These are phyloP conservation scores for Penicillium waksmanii DNA, from an alignment of 495 filamentous ascomycete species.

Conservation along the genomic window DNA sequence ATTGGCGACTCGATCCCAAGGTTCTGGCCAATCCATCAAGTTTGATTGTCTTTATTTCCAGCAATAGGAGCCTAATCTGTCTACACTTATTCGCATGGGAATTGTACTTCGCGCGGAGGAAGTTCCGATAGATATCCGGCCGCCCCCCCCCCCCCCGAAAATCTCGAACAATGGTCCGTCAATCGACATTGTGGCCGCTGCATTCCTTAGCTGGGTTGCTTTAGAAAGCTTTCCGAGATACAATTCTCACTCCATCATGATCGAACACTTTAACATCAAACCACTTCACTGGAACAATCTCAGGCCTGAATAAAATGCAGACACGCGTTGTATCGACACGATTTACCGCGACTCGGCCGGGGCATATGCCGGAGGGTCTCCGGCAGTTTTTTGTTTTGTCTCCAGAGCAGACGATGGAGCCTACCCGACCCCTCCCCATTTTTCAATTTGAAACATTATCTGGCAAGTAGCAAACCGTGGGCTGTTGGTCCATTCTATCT, in stretches of 20 bases:
- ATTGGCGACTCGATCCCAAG: slow-evolving; percentile 2
- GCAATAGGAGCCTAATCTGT: background rate
- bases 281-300: too few relatives aligned
- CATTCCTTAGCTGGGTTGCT: background rate
- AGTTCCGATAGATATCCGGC: background rate
- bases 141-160: too few relatives aligned
- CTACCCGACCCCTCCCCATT: too few relatives aligned
- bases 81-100: background rate
- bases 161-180: background rate
- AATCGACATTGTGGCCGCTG: background rate
- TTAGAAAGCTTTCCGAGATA: background rate
- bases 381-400: background rate
- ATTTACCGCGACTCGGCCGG: background rate
- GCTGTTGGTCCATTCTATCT: too few relatives aligned
- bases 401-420: too few relatives aligned
- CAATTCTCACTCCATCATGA: background rate
- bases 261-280: background rate
- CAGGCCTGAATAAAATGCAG: background rate
- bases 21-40: background rate
- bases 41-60: background rate
- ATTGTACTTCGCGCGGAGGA: background rate
- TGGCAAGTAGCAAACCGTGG: too few relatives aligned
- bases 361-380: background rate
- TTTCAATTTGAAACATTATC: too few relatives aligned
- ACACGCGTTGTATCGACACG: background rate